Evolutionary conservation across 1,139 yeast genomes (phyloP), one percentile per base, ranked within the genome.

Genomic region (Suzukiozyma palmioleophila): DNA sequence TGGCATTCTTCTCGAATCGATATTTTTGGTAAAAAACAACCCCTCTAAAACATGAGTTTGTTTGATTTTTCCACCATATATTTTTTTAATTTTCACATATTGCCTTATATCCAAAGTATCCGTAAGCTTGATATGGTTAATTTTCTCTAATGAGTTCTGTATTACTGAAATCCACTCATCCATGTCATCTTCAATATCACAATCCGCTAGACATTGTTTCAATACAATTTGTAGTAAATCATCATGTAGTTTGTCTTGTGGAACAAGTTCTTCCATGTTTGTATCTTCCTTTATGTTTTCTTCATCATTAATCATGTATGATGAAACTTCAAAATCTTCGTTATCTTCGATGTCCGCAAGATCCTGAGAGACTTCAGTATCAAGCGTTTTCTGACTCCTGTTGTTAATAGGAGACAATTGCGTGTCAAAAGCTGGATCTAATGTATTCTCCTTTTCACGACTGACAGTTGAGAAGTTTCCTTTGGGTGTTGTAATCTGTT

Each of bases 1-100:
- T 0, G 88, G 77, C 98, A 94, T 94, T 2, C 75, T 61, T 53
- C 83, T 87, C 33, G 86, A 69, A n/a, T 96, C 95, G 31, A 90
- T 67, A 26, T 83, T 79, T 49, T 90, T 89, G 0, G 97, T 85
- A 60, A 90, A 88, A 10, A 87, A 84, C 6, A 88, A 64, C 1
- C 98, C 99, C 53, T 85, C 81, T 12, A 90, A 60, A 33, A 79
- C 75, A 28, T 66, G 64, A 0, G 95, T 79, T 36, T 84, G 82
- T 12, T 68, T 67, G 8, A 78, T 69, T 1, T 66, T 59, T 0
- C 92, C 92, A 0, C 98, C 98, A 1, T 83, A 72, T 10, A 90
- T 78, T 45, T 89, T 75, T 54, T 92, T 94, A 36, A 92, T 73
- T 55, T 94, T 94, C 36, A 92, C 81, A 58, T 88, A 90, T 48